A percentile compares a stretch with the other conserved stretches of the same genome.
Conservation (phyloP, 129 eudicot genomes). For the Erigeron canadensis region DNA sequence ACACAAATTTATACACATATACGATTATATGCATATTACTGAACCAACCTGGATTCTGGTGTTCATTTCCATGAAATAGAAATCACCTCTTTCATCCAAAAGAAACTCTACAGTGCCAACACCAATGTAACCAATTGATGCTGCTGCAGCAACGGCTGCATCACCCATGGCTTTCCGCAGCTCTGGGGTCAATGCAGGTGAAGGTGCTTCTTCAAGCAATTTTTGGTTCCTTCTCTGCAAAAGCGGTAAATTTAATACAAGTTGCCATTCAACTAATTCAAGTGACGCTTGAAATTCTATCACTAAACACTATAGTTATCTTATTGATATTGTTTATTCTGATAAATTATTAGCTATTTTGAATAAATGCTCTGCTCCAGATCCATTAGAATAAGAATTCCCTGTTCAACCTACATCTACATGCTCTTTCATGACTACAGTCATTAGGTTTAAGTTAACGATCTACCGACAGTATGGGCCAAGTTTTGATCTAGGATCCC, state of each 20-base stretch:
- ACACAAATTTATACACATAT: slow-evolving; percentile 4
- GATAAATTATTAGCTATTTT: neutral
- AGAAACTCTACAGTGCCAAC: slow-evolving; percentile 98
- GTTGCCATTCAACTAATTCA: neutral
- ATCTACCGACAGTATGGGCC: neutral
- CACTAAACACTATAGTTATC: neutral
- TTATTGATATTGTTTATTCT: neutral
- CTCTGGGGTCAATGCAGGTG: slow-evolving; percentile 96
- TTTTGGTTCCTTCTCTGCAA: slow-evolving; percentile 98
- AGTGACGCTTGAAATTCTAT: neutral
- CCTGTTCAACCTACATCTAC: neutral
- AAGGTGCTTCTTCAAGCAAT: slow-evolving; percentile 98
- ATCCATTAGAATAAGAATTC: neutral
- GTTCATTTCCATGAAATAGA: slow-evolving; percentile 99
- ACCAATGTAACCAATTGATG: slow-evolving; percentile 95
- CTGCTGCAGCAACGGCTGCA: slow-evolving; percentile 99
- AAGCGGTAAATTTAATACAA: slow-evolving; percentile 9
- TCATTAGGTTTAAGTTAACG: neutral
- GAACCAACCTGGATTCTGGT: slow-evolving; percentile 88
- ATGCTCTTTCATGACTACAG: neutral
- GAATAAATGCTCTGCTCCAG: neutral
- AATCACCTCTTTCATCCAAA: slow-evolving; percentile 94
- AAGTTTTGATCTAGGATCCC: too few relatives aligned
- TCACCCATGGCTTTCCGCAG: slow-evolving; percentile 99
- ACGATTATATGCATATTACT: neutral